These are phyloP conservation scores for Colletotrichum sp. DNA, from an alignment of 2,329 filamentous ascomycete genomes.

Conservation along the genomic window DNA sequence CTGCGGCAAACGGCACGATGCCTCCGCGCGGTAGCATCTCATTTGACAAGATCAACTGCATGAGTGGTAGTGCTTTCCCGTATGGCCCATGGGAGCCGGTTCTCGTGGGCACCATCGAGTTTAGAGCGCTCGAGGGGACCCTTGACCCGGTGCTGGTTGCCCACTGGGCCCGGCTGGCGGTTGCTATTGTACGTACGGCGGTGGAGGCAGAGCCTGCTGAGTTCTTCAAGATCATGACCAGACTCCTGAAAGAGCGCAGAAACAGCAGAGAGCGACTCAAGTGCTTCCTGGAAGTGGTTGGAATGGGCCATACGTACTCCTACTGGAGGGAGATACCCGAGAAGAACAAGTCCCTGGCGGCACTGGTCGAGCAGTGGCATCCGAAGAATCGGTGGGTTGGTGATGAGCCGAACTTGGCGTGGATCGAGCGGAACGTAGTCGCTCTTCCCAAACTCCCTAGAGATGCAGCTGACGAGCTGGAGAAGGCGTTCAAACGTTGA, in stretches of 20 bases:
- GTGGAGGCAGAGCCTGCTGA: neutral
- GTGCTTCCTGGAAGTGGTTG: neutral
- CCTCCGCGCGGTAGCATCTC: neutral
- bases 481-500: neutral
- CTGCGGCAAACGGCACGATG: neutral
- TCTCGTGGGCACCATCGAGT: constrained; percentile 1
- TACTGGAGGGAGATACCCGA: neutral
- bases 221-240: neutral
- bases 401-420: neutral
- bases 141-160: neutral
- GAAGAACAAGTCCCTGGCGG: neutral
- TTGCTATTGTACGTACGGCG: neutral
- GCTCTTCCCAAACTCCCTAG: neutral
- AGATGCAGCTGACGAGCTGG: neutral
- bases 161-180: neutral
- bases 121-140: constrained; percentile 3
- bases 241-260: neutral
- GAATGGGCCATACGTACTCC: neutral
- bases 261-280: neutral
- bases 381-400: neutral
- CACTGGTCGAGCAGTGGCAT: neutral
- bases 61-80: neutral
- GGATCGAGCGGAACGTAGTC: neutral
- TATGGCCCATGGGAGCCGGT: neutral
- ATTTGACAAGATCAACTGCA: neutral